Evolutionary conservation across 495 filamentous ascomycete species (phyloP), one percentile per base, ranked within the genome.

Genomic region (Trichoderma gamsii): DNA sequence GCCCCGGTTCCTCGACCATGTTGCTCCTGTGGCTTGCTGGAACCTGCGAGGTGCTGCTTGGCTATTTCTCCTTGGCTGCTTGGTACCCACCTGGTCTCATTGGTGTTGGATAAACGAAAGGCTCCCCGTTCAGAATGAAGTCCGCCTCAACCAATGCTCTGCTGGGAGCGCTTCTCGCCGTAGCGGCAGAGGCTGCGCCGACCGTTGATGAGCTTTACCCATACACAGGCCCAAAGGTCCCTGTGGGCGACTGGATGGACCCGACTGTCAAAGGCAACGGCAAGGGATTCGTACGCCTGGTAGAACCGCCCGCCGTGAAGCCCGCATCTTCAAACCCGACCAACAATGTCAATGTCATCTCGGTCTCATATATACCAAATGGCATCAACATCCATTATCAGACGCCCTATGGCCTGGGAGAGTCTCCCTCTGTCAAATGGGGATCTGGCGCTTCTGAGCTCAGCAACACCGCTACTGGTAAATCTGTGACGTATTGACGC

Each of bases 291-390:
- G 27, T 61, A 5, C 56, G 56, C 11, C 56, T 61, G 56, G 43
- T 72, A 43, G 85, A 88, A 71, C 76, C 83, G 27, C 82, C 85
- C n/a, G 83, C 83, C 23, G 82, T 85, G 27, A 79, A 77, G 71
- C 83, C 83, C 2, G 71, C 70, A 21, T 70, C 68, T 0, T 61
- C 68, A 16, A 75, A 79, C 59, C 79, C 81, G 32, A 79, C 72
- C 59, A 85, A 85, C 77, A 85, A 85, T 68, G 73, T 85, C 72
- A 84, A 85, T 72, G 82, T 85, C 63, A 84, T 85, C 68, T 78
- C 78, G 18, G 59, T 81, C 65, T 78, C 81, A 3, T 85, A 84
- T 69, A 35, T 84, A 21, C 82, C 81, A 0, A 72, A 77, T 49
- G 83, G 83, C 27, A 79, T 84, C 68, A 82, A 81, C 70, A 77